phyloP scores from a whole-genome alignment of 192 early-diverging fungal species.

The Podochytrium sp. region DNA sequence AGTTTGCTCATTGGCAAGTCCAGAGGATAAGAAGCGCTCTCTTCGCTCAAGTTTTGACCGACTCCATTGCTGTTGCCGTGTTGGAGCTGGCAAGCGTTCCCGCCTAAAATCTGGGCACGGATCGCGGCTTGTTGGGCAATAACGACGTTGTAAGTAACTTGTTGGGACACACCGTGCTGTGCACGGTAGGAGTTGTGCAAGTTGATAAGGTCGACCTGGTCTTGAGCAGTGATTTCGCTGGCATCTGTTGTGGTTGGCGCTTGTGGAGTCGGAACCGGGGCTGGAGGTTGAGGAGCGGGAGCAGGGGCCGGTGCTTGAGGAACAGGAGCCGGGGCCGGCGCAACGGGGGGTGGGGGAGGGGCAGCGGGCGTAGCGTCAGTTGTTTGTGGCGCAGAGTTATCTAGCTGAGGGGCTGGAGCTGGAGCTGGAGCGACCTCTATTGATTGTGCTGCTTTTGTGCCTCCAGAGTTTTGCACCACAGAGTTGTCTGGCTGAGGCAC shows the following conservation, averaged over 20 bases:
- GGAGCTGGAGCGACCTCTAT: neutral
- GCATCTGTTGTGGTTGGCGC: no score
- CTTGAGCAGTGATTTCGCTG: no score
- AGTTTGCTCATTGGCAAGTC: neutral
- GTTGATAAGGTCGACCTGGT: neutral
- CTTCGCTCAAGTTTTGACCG: conserved; percentile 4
- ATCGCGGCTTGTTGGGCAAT: neutral
- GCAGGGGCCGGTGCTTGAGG: no score
- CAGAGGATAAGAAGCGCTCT: neutral
- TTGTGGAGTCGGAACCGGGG: no score
- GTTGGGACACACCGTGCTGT: neutral
- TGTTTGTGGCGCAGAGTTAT: neutral
- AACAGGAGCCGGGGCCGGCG: no score
- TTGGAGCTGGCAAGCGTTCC: neutral
- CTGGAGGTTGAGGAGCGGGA: no score
- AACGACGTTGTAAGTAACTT: neutral
- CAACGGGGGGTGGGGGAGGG: neutral
- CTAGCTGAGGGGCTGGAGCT: conserved; percentile 10
- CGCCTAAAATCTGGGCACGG: neutral
- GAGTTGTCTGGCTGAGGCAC: neutral
- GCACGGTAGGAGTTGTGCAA: conserved; percentile 5
- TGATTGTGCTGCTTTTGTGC: no score
- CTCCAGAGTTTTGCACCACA: no score
- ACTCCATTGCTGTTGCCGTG: neutral
- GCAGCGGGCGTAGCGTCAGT: no score